phyloP scores from a whole-genome alignment of 306 rosid genomes.

The Comarum palustre region DNA sequence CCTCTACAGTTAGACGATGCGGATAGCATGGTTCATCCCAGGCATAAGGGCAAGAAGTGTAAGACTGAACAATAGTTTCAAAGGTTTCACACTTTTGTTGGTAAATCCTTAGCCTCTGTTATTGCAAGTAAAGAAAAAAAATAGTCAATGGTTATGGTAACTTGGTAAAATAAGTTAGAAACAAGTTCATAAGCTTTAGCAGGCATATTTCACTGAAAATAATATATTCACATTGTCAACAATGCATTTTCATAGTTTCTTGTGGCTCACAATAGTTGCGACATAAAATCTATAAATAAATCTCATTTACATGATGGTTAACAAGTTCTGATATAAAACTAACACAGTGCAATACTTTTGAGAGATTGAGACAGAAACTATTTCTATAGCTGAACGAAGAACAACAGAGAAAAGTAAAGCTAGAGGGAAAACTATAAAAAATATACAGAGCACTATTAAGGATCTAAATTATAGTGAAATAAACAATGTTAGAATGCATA shows the following conservation, averaged over 20 bases:
- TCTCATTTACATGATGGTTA: background rate
- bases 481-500: conserved; percentile 18
- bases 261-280: background rate
- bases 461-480: background rate
- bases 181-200: background rate
- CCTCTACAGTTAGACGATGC: conserved; percentile 88
- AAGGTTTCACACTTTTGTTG: conserved; percentile 85
- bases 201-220: background rate
- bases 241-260: background rate
- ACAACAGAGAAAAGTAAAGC: background rate
- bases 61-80: conserved; percentile 72
- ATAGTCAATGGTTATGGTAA: conserved; percentile 11
- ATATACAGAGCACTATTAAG: background rate
- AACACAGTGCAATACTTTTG: background rate
- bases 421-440: background rate
- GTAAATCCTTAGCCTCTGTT: conserved; percentile 79
- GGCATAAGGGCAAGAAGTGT: conserved; percentile 71
- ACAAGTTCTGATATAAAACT: background rate
- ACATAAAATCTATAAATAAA: background rate
- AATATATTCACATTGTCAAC: background rate
- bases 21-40: conserved; percentile 98
- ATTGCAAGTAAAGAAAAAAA: conserved; percentile 26
- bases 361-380: background rate
- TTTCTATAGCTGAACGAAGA: background rate
- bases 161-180: background rate